Evolutionary conservation across 768 basidiomycete species (phyloP), one percentile per base, ranked within the genome.

Genomic region (Sarcodon sp.): DNA sequence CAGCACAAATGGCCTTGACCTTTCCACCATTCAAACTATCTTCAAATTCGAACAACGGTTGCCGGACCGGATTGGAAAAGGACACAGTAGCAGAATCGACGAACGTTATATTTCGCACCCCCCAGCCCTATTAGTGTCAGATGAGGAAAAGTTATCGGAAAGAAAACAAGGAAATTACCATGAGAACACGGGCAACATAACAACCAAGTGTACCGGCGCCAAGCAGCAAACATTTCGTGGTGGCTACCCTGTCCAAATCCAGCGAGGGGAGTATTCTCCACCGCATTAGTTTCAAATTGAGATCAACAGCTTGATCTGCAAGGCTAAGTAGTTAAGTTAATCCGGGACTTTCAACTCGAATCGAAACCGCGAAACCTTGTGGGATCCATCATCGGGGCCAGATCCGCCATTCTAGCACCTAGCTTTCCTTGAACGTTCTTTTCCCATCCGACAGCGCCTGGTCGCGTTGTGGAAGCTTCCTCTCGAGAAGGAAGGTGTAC

Each of bases 381-480:
- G 0, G 94, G 96, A 62, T 97, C 93, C 92, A 98, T 96, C 81
- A 92, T 87, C 0, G 92, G 86, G 7, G 86, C 92, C 13, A 99
- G 64, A 65, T 98, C 92, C 0, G 93, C 92, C 47, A 91, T 57
- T 12, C 89, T 75, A 16, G 93, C 87, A 1, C 79, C 87, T 3
- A 98, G 71, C 58, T 93, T 93, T 15, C 91, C 92, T 58, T 77
- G 76, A 15, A 69, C 73, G 62, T 90, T 93, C 70, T 88, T 89
- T 68, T 98, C 94, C 96, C 96, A 99, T 6, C 94, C 96, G 0
- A 94, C 84, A 0, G 89, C 85, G 7, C 68, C 66, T 0, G 87
- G 84, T 44, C 57, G 59, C 18, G 15, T 33, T 11, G 13, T 32
- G 27, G 34, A 41, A 7, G 32, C 35, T 13, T 8, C 46, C 41